phyloP scores from a whole-genome alignment of 805 yeast genomes.

The Yamadazyma sp. region DNA sequence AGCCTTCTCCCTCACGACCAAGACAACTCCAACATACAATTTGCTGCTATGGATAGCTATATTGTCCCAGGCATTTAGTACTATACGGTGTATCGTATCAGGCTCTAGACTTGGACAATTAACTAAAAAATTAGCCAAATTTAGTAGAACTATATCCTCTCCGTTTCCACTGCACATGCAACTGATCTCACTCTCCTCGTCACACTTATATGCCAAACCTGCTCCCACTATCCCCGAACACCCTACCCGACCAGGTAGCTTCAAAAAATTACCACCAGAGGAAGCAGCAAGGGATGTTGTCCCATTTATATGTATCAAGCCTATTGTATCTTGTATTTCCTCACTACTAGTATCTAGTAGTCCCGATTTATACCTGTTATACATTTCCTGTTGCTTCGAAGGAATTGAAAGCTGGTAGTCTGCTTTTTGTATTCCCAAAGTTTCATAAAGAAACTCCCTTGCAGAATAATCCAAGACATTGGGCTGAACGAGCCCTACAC shows the following conservation, averaged over 20 bases:
- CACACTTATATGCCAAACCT: conserved; percentile 30
- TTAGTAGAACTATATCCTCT: conserved; percentile 50
- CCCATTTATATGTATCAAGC: conserved; percentile 28
- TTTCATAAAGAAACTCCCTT: conserved; percentile 6
- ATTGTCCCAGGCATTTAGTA: conserved; percentile 1
- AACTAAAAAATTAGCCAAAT: conserved; percentile 32
- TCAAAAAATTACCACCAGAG: conserved; percentile 56
- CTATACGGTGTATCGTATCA: background rate
- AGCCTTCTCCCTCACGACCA: conserved; percentile 18
- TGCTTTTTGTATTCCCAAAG: conserved; percentile 5
- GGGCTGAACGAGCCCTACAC: conserved; percentile 37
- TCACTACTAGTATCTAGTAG: conserved; percentile 3
- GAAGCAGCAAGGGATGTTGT: conserved; percentile 35
- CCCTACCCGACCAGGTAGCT: conserved; percentile 50
- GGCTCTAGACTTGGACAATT: background rate
- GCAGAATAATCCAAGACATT: conserved; percentile 22
- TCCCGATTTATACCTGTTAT: conserved; percentile 11
- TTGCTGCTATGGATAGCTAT: conserved; percentile 1
- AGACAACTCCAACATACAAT: conserved; percentile 34
- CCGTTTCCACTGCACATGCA: conserved; percentile 56
- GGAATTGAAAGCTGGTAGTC: background rate
- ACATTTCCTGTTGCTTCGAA: conserved; percentile 6
- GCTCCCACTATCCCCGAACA: conserved; percentile 55
- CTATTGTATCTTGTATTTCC: conserved; percentile 46
- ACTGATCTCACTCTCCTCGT: conserved; percentile 24